Evolutionary conservation across 108 stramenopile genomes (phyloP), one percentile per base, ranked within the genome.

Genomic region (Cyclostephanos invisitatus): DNA sequence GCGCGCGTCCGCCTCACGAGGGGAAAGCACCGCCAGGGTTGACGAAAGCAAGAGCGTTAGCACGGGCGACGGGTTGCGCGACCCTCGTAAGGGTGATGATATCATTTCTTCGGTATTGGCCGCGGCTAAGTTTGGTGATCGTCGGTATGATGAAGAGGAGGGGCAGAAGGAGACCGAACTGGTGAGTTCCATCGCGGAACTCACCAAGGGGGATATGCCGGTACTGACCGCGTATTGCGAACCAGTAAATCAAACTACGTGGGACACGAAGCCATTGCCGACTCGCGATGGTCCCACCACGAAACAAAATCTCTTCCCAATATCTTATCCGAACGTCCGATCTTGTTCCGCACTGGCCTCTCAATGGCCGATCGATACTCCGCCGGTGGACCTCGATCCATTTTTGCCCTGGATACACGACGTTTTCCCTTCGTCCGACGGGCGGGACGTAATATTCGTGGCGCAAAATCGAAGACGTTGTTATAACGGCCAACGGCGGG

Each of bases 391-490:
- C 62, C 77, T 78, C 10, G 94, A 95, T 80, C 89, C 94, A 35
- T 95, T 89, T 70, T 58, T 95, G 20, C 94, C 94, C 10, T 95
- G 94, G 94, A 95, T 95, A 50, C 94, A 95, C 65, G 94, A 95
- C 71, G 91, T 95, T 35, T 92, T 95, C 63, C 94, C 94, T 8
- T 80, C 85, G 14, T 55, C 83, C 9, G 91, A 95, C 69, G 94
- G 94, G 6, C 81, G 86, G 25, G 78, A 77, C 54, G 82, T 95
- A n/a, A 80, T 91, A 48, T 93, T 95, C 69, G 82, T 95, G 7
- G 91, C 94, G 15, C 94, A 95, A 74, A 95, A 95, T 72, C 83
- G 85, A 63, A 62, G 90, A 63, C 83, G 94, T 22, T 95, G 94
- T 66, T 75, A 48, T 27, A 83, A 79, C 62, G 82, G 82, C 24